Evolutionary conservation across 2,329 filamentous ascomycete genomes (phyloP).

Genomic region (Claviceps sp.): DNA sequence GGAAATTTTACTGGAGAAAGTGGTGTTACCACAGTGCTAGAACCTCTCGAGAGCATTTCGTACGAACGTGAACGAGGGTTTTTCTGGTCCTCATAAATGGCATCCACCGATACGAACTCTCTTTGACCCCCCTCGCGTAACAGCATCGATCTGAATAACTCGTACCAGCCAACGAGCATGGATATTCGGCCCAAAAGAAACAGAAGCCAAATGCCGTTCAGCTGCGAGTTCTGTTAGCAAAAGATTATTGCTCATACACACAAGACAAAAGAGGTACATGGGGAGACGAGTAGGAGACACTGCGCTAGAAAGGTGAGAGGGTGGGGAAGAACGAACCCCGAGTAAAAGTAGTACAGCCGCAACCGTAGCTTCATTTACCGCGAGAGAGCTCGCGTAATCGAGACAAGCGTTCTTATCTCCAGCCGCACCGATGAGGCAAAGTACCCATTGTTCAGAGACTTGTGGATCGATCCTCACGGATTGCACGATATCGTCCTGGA

Average conservation of each 20-base stretch:
- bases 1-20: constrained; percentile 25
- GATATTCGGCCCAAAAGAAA: constrained; percentile 68
- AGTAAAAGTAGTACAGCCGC: constrained; percentile 73
- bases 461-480: constrained; percentile 38
- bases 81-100: constrained; percentile 46
- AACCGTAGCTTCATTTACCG: constrained; percentile 64
- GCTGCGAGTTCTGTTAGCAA: constrained; percentile 27
- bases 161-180: constrained; percentile 76
- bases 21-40: constrained; percentile 40
- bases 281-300: neutral
- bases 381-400: constrained; percentile 41
- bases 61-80: constrained; percentile 44
- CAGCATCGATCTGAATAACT: constrained; percentile 38
- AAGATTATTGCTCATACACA: constrained; percentile 2
- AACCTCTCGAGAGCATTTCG: constrained; percentile 61
- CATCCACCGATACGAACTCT: constrained; percentile 85
- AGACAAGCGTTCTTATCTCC: constrained; percentile 55
- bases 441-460: constrained; percentile 51
- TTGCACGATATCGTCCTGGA: constrained; percentile 61
- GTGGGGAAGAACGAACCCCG: constrained; percentile 33
- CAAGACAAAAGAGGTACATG: neutral
- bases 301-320: neutral
- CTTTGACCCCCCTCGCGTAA: constrained; percentile 39
- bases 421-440: constrained; percentile 47
- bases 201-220: constrained; percentile 76